A percentile compares a stretch with the other conserved stretches of the same genome.
phyloP scores from a whole-genome alignment of 805 yeast genomes.

The Cyberlindnera mycetangii region DNA sequence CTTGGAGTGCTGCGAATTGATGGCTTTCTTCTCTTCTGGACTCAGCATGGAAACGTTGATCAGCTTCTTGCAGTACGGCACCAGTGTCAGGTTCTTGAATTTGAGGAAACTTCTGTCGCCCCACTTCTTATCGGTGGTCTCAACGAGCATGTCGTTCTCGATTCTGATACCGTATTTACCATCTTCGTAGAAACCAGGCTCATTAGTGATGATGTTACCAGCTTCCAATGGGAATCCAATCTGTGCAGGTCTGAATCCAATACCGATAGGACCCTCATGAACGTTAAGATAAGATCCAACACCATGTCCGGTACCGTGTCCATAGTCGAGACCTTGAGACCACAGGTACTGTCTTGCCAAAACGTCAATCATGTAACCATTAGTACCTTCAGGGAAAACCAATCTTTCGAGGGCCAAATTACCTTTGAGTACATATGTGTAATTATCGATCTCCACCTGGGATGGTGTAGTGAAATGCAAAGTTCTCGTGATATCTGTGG shows the following conservation, averaged over 20 bases:
- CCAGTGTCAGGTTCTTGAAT: constrained; percentile 81
- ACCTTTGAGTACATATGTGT: constrained; percentile 87
- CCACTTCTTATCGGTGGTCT: constrained; percentile 40
- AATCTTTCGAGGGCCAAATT: constrained; percentile 83
- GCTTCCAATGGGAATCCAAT: constrained; percentile 49
- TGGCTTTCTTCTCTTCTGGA: constrained; percentile 59
- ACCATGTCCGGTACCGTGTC: constrained; percentile 98
- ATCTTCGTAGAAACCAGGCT: constrained; percentile 91
- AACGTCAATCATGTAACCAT: constrained; percentile 74
- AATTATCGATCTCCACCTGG: constrained; percentile 57
- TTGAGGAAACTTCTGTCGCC: constrained; percentile 57
- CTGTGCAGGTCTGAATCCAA: constrained; percentile 52
- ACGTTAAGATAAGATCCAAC: constrained; percentile 90
- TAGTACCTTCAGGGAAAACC: constrained; percentile 71
- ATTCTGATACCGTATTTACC: constrained; percentile 89
- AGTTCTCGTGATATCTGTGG: constrained; percentile 94
- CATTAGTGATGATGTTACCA: constrained; percentile 84
- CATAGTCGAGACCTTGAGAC: constrained; percentile 79
- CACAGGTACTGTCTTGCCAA: constrained; percentile 82
- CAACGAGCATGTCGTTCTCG: constrained; percentile 74
- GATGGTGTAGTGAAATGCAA: constrained; percentile 61
- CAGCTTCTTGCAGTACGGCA: constrained; percentile 78
- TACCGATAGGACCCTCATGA: constrained; percentile 92
- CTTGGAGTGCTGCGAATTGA: constrained; percentile 61
- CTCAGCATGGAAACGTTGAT: constrained; percentile 60